Base-by-base conservation (phyloP, 2,329 filamentous ascomycete species). In the Trematosphaeria pertusa region DNA sequence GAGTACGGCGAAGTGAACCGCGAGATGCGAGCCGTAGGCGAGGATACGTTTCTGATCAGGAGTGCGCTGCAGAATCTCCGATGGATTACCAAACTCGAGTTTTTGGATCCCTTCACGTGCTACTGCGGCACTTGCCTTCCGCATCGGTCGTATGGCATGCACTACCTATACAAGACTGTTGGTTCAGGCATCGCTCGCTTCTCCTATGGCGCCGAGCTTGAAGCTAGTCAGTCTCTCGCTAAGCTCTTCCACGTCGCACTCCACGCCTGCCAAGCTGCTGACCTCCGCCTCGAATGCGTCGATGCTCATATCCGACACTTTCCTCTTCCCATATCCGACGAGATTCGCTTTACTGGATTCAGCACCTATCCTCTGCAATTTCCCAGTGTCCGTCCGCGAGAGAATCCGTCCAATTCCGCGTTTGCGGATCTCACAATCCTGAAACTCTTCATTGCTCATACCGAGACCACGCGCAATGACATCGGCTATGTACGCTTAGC, bases 1-100 rank as follows among this genome's bases (percentile, higher is more conserved):
- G 28, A 18, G 9, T 50, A 46, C 28, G 18, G 43, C 2, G 19
- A 37, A 17, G 37, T 46, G 21, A 50, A 47, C 32, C 37, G 37
- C 11, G 14, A 9, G 8, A 50, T 50, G 48, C 32, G 43, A 8
- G 19, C 15, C 8, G 9, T 30, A 9, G 37, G 38, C 20, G 14
- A 47, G 12, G 48, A 50, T 31, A 38, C 21, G 19, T 30, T 11
- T 14, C 31, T 46, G 34, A 50, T 50, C 35, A 24, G 30, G 8
- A 19, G 14, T 11, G 21, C 39, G 5, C 17, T 48, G 8, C 12
- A 22, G n/a, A 36, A 37, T 32, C 20, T 51, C 10, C 15, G 10
- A 6, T 12, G 19, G n/a, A 34, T 48, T 31, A 44, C 33, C n/a
- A 33, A n/a, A 11, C 17, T 43, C 15, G 18, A 32, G 4, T 43